Conservation (phyloP, 345 rosid species). For the Brassica cretica region DNA sequence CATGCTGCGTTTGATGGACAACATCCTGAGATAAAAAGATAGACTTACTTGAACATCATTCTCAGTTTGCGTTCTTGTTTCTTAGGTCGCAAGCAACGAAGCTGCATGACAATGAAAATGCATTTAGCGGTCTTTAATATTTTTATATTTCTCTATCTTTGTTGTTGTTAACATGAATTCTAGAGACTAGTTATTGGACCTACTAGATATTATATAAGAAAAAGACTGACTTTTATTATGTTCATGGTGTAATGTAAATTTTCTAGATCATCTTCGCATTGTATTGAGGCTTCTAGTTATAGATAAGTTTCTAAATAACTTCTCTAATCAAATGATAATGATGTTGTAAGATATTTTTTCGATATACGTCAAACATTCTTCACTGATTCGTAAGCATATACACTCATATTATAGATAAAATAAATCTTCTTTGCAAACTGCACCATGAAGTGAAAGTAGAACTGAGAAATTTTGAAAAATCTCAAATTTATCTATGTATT, state of each 20-base stretch:
- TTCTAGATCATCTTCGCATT: conserved; percentile 10
- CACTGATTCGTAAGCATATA: not conserved
- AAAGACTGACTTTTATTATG: not conserved
- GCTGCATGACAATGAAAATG: not conserved
- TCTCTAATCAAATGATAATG: not conserved
- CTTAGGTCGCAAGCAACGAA: conserved; percentile 29
- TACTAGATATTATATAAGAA: conserved; percentile 5
- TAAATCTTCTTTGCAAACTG: too few relatives aligned
- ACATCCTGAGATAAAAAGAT: conserved; percentile 28
- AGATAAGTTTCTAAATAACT: conserved; percentile 4
- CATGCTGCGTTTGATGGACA: conserved; percentile 30
- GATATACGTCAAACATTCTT: not conserved
- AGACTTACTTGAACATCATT: conserved; percentile 6
- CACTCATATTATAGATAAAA: not conserved
- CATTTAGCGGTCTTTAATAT: conserved; percentile 6
- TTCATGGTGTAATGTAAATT: conserved; percentile 22
- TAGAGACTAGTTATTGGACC: conserved; percentile 13
- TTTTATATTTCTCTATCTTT: conserved; percentile 3
- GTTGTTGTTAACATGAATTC: conserved; percentile 25
- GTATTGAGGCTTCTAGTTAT: not conserved
- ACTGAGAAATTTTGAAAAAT: too few relatives aligned
- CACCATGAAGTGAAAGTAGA: not conserved
- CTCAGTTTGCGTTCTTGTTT: conserved; percentile 17
- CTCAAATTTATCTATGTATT: too few relatives aligned
- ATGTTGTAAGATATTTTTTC: not conserved